phyloP scores from a whole-genome alignment of 306 rosid species.

The Rubus parviflorus region DNA sequence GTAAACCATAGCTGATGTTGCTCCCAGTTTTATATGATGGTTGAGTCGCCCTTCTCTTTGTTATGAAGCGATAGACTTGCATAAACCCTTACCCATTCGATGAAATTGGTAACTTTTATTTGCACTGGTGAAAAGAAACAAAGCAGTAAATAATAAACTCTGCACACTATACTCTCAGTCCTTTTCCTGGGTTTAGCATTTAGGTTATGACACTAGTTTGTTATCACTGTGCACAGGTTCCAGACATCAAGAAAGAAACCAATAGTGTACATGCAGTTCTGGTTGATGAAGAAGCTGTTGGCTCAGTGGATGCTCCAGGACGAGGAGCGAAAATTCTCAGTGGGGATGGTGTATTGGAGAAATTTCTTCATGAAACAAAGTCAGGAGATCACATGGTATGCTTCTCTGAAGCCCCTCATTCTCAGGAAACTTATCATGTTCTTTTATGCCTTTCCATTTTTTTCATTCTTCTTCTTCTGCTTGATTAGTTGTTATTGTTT shows the following conservation, averaged over 20 bases:
- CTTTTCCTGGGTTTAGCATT: neutral
- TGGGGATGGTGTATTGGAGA: conserved; percentile 25
- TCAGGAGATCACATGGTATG: conserved; percentile 23
- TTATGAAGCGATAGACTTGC: neutral
- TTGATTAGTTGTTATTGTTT: neutral
- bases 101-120: neutral
- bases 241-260: conserved; percentile 39
- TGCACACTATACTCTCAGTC: neutral
- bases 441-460: neutral
- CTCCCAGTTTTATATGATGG: neutral
- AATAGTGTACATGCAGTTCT: conserved; percentile 43
- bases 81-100: neutral
- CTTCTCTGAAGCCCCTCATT: neutral
- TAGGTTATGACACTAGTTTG: conserved; percentile 1
- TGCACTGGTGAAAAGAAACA: neutral
- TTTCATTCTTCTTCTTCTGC: neutral
- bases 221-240: conserved; percentile 41
- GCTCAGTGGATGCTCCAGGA: conserved; percentile 47
- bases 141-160: neutral
- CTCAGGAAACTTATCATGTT: neutral
- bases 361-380: conserved; percentile 14
- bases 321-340: conserved; percentile 61
- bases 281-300: conserved; percentile 81
- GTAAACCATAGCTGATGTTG: neutral
- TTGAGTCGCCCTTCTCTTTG: neutral